Evolutionary conservation across 495 filamentous ascomycete species (phyloP).

Genomic region (Podospora bellae-mahoneyi): DNA sequence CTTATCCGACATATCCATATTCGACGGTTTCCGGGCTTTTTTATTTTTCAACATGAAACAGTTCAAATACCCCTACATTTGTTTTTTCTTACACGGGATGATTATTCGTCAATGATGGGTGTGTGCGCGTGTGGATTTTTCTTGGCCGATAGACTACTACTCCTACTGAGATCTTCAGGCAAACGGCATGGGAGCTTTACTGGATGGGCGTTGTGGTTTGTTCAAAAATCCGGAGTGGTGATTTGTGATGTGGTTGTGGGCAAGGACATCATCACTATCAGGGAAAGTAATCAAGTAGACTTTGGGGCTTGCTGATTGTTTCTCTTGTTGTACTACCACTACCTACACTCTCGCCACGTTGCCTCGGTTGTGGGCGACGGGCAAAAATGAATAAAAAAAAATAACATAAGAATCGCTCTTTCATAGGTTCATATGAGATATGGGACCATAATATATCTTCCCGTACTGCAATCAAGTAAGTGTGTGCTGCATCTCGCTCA

Average conservation of each 20-base stretch:
- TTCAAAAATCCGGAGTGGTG: neutral
- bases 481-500: too few species aligned
- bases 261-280: neutral
- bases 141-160: constrained; percentile 7
- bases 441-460: too few species aligned
- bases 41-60: neutral
- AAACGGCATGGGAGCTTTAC: neutral
- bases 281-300: neutral
- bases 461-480: too few species aligned
- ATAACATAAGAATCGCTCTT: neutral
- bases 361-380: neutral
- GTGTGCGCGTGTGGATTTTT: constrained; percentile 3
- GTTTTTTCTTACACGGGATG: neutral
- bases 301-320: neutral
- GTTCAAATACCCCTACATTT: neutral
- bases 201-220: neutral
- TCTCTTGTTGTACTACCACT: neutral
- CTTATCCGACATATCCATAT: neutral
- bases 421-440: too few species aligned
- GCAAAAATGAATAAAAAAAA: constrained; percentile 7
- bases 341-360: neutral
- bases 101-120: neutral
- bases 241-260: neutral
- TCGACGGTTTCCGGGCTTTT: neutral
- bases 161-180: neutral